Conservation (phyloP, 306 rosid species). For the Cicer arietinum region DNA sequence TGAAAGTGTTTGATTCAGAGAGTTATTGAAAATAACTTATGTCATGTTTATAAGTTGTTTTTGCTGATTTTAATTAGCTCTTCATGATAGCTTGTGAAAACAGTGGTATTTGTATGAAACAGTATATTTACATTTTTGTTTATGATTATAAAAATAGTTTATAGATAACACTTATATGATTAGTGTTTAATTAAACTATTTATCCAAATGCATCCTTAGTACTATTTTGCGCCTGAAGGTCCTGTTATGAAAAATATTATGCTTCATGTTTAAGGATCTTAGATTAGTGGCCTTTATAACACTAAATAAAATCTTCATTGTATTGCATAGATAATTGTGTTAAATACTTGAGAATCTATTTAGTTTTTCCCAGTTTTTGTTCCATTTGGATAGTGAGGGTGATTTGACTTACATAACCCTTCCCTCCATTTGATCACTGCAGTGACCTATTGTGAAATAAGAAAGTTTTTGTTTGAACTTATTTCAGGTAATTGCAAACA, state of each 20-base stretch:
- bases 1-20: background rate
- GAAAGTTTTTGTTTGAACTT: slow-evolving; percentile 24
- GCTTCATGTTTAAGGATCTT: background rate
- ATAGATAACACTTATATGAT: background rate
- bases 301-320: background rate
- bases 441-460: slow-evolving; percentile 6
- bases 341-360: slow-evolving; percentile 17
- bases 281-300: slow-evolving; percentile 6
- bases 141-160: background rate
- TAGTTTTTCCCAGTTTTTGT: slow-evolving; percentile 2
- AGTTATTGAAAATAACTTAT: background rate
- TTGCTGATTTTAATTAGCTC: background rate
- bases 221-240: background rate
- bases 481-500: slow-evolving; percentile 88
- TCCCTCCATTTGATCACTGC: slow-evolving; percentile 33
- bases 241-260: background rate
- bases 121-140: background rate
- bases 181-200: background rate
- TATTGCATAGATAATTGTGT: background rate
- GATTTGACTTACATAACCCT: background rate
- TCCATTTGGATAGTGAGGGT: background rate
- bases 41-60: background rate
- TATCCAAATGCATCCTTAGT: background rate
- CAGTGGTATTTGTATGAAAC: background rate
- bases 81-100: background rate